A percentile compares a stretch with the other conserved stretches of the same genome.
Conservation (phyloP, 129 eudicot genomes). For the Dittrichia graveolens region DNA sequence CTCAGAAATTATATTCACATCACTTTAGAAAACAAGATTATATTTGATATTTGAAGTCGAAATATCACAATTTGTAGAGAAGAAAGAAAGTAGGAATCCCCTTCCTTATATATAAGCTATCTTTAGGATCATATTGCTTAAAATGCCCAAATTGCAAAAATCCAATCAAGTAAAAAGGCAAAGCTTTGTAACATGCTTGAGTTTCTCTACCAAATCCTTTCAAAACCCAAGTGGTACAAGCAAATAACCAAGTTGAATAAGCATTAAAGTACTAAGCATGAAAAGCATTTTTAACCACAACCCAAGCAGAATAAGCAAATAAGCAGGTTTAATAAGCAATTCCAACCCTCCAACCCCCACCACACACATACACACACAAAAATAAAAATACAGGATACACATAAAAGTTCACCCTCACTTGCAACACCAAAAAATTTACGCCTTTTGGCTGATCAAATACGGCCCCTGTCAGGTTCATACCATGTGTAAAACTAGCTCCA, state of each 20-base stretch:
- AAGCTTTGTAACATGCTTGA: neutral
- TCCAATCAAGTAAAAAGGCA: neutral
- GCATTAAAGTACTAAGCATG: no score
- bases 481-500: no score
- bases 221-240: no score
- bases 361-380: no score
- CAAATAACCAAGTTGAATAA: no score
- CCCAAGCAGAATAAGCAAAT: no score
- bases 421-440: neutral
- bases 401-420: neutral
- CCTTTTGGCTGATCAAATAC: neutral
- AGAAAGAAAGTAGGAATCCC: neutral
- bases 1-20: neutral
- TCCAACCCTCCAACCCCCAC: no score
- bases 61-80: neutral
- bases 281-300: no score
- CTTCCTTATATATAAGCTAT: slow-evolving; percentile 3
- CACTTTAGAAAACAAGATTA: neutral
- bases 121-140: slow-evolving; percentile 9
- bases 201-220: no score
- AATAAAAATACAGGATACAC: no score
- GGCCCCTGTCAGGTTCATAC: neutral
- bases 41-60: no score
- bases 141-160: neutral
- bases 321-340: no score